Evolutionary conservation across 2,329 filamentous ascomycete species (phyloP).

Genomic region (Periconia digitata): DNA sequence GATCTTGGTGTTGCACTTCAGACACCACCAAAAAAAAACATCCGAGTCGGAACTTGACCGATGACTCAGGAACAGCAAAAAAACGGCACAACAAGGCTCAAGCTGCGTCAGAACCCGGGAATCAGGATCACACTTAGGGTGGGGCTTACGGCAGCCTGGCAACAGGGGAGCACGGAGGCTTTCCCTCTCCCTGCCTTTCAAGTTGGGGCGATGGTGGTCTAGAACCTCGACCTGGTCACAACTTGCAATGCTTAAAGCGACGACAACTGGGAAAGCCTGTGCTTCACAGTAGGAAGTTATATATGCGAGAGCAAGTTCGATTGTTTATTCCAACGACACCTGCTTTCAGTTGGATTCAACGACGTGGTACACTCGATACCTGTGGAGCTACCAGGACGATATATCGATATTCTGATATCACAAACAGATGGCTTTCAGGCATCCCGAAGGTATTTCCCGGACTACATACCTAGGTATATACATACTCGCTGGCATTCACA

Average conservation of each 20-base stretch:
- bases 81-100: conserved; percentile 13
- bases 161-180: conserved; percentile 16
- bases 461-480: background rate
- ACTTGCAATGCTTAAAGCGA: conserved; percentile 38
- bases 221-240: conserved; percentile 24
- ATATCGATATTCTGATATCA: too few species aligned
- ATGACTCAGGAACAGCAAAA: conserved; percentile 11
- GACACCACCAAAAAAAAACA: background rate
- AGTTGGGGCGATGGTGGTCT: conserved; percentile 25
- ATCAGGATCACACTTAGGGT: conserved; percentile 14
- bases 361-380: too few species aligned
- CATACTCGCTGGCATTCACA: background rate
- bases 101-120: conserved; percentile 20
- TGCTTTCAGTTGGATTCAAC: too few species aligned
- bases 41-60: conserved; percentile 7
- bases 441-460: background rate
- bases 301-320: background rate
- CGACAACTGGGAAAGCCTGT: conserved; percentile 19
- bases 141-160: conserved; percentile 30
- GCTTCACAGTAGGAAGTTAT: background rate
- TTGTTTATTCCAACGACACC: too few species aligned
- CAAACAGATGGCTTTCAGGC: too few species aligned
- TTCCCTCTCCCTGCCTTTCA: conserved; percentile 17
- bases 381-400: too few species aligned
- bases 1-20: conserved; percentile 2